Percentiles rank a stretch among this genome's conserved stretches.
Evolutionary conservation across 2,329 filamentous ascomycete species (phyloP).

Genomic region (Blastomyces emzantsi): DNA sequence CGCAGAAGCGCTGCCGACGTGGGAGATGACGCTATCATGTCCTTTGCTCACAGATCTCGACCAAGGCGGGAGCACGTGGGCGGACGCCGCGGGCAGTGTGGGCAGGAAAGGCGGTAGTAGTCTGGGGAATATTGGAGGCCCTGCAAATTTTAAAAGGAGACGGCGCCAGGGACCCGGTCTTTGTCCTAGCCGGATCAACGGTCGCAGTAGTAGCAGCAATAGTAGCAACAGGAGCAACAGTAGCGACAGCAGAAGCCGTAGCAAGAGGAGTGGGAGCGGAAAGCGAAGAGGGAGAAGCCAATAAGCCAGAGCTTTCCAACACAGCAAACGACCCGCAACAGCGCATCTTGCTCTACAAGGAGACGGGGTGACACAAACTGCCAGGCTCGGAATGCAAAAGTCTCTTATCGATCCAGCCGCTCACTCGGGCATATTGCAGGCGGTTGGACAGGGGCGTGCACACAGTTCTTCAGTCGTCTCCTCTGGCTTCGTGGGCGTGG

Average conservation of each 20-base stretch:
- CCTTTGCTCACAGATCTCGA: not conserved
- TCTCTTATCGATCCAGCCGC: constrained; percentile 6
- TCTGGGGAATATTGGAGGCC: not conserved
- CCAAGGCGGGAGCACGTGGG: constrained; percentile 17
- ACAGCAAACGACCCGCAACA: constrained; percentile 17
- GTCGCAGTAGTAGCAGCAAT: not conserved
- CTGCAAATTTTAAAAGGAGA: not conserved
- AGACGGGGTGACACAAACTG: not conserved
- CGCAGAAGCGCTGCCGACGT: constrained; percentile 31
- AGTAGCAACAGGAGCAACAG: no score
- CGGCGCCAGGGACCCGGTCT: not conserved
- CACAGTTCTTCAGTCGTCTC: not conserved
- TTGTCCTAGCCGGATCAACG: not conserved
- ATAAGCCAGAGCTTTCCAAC: constrained; percentile 20
- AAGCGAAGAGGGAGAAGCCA: constrained; percentile 9
- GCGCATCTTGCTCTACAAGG: constrained; percentile 14
- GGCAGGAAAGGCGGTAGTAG: not conserved
- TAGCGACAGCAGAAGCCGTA: not conserved
- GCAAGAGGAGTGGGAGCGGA: not conserved
- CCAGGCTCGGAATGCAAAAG: not conserved
- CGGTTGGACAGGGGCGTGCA: not conserved
- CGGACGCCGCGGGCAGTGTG: constrained; percentile 9
- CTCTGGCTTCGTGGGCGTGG: not conserved
- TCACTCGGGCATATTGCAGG: constrained; percentile 3
- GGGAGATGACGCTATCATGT: constrained; percentile 35